These are phyloP conservation scores for Monilinia fructicola DNA, from an alignment of 2,329 filamentous ascomycete genomes.

Conservation along the genomic window DNA sequence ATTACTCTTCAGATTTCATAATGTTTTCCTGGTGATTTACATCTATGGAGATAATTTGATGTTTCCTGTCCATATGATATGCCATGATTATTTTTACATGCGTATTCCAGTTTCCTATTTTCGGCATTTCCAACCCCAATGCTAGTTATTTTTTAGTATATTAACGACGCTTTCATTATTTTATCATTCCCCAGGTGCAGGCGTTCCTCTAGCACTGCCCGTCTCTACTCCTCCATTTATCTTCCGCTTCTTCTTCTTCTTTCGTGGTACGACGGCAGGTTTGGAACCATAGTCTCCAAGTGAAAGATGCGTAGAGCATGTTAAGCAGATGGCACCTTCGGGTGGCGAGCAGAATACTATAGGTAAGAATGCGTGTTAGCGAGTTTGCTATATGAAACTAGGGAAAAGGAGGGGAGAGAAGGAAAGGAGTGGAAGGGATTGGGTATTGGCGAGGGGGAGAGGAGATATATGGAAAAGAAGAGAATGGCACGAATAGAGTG, in stretches of 20 bases:
- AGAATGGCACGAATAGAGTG: not conserved
- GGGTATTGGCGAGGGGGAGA: slow-evolving; percentile 1
- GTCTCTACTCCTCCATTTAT: slow-evolving; percentile 55
- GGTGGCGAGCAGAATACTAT: slow-evolving; percentile 70
- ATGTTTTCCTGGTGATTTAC: not conserved
- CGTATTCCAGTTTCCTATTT: not conserved
- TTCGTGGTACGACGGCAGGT: slow-evolving; percentile 70
- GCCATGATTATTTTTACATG: not conserved
- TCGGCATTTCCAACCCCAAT: not conserved
- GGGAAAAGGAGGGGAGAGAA: not conserved
- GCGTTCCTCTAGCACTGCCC: slow-evolving; percentile 60
- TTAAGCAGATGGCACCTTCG: slow-evolving; percentile 69
- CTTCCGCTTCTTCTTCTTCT: slow-evolving; percentile 76
- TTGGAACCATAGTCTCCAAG: slow-evolving; percentile 73
- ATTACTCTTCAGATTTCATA: not conserved
- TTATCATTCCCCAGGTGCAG: slow-evolving; percentile 43
- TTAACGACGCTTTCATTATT: not conserved
- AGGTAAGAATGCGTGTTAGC: slow-evolving; percentile 23
- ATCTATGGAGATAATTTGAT: not conserved
- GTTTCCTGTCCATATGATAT: not conserved
- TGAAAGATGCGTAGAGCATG: slow-evolving; percentile 77
- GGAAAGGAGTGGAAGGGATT: not conserved
- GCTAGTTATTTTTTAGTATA: not conserved
- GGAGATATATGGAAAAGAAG: not conserved
- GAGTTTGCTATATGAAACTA: not conserved